A percentile compares a stretch with the other conserved stretches of the same genome.
phyloP scores from a whole-genome alignment of 2,329 filamentous ascomycete species.

The Paramyrothecium roridum region DNA sequence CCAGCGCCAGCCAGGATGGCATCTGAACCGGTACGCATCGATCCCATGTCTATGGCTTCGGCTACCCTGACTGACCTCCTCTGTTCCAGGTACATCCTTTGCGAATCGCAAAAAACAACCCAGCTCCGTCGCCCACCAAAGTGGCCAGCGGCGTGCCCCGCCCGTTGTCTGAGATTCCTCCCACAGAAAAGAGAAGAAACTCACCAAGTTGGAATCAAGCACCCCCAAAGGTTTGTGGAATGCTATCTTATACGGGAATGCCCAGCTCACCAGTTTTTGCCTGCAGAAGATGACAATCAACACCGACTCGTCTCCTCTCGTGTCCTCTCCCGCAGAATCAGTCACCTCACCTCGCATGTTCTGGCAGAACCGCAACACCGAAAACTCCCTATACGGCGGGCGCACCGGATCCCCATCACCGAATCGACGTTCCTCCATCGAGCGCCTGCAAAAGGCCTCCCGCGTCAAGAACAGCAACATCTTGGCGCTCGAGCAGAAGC shows the following conservation, averaged over 20 bases:
- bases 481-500: conserved; percentile 86
- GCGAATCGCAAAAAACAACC: conserved; percentile 71
- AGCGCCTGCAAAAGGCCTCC: conserved; percentile 90
- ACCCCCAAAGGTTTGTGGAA: conserved; percentile 31
- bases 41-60: background rate
- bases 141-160: conserved; percentile 60
- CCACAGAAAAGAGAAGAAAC: conserved; percentile 82
- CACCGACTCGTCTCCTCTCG: conserved; percentile 78
- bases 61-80: background rate
- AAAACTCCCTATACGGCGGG: conserved; percentile 69
- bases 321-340: conserved; percentile 71
- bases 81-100: conserved; percentile 67
- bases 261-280: background rate
- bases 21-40: conserved; percentile 30
- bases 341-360: conserved; percentile 78
- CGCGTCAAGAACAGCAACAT: conserved; percentile 98
- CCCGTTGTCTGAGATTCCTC: conserved; percentile 85
- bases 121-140: conserved; percentile 60
- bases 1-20: conserved; percentile 27
- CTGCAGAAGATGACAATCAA: conserved; percentile 63
- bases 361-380: conserved; percentile 80
- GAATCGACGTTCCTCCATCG: conserved; percentile 83
- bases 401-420: conserved; percentile 64
- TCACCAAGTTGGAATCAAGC: conserved; percentile 84
- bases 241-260: background rate